These are phyloP conservation scores for Kuraishia hungarica DNA, from an alignment of 805 yeast genomes.

Conservation along the genomic window DNA sequence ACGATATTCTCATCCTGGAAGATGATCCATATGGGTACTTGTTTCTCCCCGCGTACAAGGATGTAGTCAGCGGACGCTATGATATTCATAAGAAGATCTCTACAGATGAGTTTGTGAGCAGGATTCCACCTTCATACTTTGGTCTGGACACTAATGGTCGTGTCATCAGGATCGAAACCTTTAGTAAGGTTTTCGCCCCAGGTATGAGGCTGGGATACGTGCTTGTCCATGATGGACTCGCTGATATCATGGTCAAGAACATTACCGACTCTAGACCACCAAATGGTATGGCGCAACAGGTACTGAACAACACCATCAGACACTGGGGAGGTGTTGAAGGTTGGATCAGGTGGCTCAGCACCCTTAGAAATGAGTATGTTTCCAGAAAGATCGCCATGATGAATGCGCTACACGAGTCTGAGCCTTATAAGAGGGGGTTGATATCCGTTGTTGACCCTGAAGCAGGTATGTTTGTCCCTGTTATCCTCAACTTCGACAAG, in stretches of 20 bases:
- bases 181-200: conserved; percentile 74
- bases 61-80: conserved; percentile 31
- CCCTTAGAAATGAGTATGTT: conserved; percentile 52
- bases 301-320: conserved; percentile 48
- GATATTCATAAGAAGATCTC: conserved; percentile 25
- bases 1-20: conserved; percentile 65
- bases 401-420: conserved; percentile 36
- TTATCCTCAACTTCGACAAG: conserved; percentile 26
- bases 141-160: conserved; percentile 72
- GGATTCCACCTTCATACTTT: conserved; percentile 54
- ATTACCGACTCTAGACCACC: conserved; percentile 71
- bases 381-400: conserved; percentile 55
- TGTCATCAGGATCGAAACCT: conserved; percentile 69
- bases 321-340: conserved; percentile 65
- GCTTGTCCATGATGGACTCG: conserved; percentile 49
- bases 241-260: conserved; percentile 45
- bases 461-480: conserved; percentile 54
- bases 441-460: conserved; percentile 39
- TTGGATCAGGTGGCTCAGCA: conserved; percentile 63
- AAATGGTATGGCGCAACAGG: conserved; percentile 62
- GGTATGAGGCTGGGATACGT: conserved; percentile 72
- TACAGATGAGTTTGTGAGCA: conserved; percentile 36
- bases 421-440: conserved; percentile 31
- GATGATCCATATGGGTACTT: conserved; percentile 85
- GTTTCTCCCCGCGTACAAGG: conserved; percentile 43